Evolutionary conservation across 257 asterid genomes (phyloP).

Genomic region (Solanum boliviense): DNA sequence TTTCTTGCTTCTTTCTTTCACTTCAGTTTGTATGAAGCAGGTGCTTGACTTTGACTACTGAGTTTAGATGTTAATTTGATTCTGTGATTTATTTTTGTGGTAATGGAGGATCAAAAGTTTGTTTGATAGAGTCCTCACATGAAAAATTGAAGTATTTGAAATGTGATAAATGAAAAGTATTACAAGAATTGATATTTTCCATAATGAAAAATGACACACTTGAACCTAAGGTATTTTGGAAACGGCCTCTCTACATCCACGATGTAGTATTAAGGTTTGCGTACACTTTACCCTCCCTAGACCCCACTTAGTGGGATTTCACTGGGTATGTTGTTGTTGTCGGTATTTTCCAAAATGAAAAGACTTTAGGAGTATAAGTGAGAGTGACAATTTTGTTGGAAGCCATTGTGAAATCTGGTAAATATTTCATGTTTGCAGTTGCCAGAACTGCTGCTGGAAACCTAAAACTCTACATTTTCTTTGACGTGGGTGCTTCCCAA

Average conservation of each 20-base stretch:
- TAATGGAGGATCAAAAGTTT: neutral
- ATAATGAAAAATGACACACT: neutral
- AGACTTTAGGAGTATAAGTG: neutral
- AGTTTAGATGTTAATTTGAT: neutral
- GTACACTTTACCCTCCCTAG: neutral
- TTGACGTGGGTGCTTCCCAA: neutral
- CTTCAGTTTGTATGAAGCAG: neutral
- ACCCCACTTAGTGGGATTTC: neutral
- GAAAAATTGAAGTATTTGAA: neutral
- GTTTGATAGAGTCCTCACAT: neutral
- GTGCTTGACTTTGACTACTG: neutral
- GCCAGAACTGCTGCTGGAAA: neutral
- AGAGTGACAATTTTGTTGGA: neutral
- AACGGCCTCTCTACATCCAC: neutral
- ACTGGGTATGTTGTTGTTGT: neutral
- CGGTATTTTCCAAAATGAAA: neutral
- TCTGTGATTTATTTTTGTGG: neutral
- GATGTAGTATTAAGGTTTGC: no score
- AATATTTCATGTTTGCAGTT: neutral
- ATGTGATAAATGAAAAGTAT: neutral
- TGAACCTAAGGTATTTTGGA: fast-evolving
- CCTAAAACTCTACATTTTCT: neutral
- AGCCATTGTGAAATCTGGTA: neutral
- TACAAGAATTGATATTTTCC: neutral
- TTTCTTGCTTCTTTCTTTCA: neutral